Evolutionary conservation across 768 basidiomycete genomes (phyloP), one percentile per base, ranked within the genome.

Genomic region (Russula foetens): DNA sequence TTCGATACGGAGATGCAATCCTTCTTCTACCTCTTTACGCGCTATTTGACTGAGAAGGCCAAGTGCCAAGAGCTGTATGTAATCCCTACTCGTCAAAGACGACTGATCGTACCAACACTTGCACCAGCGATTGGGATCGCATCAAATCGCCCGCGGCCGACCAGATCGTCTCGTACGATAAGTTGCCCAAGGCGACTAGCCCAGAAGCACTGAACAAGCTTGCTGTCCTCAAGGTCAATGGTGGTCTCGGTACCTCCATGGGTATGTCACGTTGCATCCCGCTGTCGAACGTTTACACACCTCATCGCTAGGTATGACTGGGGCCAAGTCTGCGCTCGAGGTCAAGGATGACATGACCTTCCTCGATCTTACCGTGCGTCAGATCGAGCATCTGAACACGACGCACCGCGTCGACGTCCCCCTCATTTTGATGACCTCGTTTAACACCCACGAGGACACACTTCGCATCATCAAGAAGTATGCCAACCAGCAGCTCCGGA

Each of bases 311-410:
- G 86, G 87, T 43, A 86, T 90, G 84, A 86, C 84, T 8, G 86
- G 87, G 54, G 92, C 93, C 23, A 98, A 96, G 81, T 86, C 84
- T 70, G 90, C 94, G 56, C 89, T 98, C 63, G 95, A 96, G 70
- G 93, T 96, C 76, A 89, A 96, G 76, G 89, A 97, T 68, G 93
- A 92, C 72, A 93, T 96, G 94, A 95, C 90, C 53, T 98, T 97
- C 84, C 84, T 98, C 63, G 95, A 98, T 73, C 82, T 98, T 64
- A 88, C 84, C 58, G 92, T 98, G 48, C 83, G 92, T 66, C 94
- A 97, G 76, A 93, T 98, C 69, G 92, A 97, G 80, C 91, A 96
- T 73, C 85, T 96, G 71, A 94, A 95, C 80, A 88, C 85, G 54
- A 81, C 84, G 51, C 78, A 83, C 70, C 83, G 83, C 64, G 87